Evolutionary conservation across 2,329 filamentous ascomycete genomes (phyloP).

Genomic region (Trichoderma aggressivum): DNA sequence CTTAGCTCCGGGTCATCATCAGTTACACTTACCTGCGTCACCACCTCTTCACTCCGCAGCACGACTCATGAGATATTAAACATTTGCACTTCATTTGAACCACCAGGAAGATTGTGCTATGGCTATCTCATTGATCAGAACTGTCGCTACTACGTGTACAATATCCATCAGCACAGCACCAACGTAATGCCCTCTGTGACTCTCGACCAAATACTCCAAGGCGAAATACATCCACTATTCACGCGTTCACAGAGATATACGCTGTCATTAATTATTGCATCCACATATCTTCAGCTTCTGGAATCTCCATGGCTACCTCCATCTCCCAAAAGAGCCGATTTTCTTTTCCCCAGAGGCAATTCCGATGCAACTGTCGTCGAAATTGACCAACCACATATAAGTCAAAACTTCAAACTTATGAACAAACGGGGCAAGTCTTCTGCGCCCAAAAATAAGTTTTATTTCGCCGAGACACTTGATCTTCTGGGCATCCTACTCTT

Average conservation of each 20-base stretch:
- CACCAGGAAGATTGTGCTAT: neutral
- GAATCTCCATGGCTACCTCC: conserved; percentile 26
- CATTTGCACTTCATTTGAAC: neutral
- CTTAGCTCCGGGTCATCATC: no score
- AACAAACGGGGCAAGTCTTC: neutral
- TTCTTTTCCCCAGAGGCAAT: conserved; percentile 13
- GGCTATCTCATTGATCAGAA: neutral
- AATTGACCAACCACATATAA: neutral
- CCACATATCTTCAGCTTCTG: conserved; percentile 28
- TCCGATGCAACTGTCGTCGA: neutral
- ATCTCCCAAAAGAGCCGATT: conserved; percentile 21
- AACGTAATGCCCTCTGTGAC: neutral
- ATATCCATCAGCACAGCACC: neutral
- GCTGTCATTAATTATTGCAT: conserved; percentile 26
- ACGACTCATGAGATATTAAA: neutral
- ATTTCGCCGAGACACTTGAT: neutral
- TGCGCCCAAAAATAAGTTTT: neutral
- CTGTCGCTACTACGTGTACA: conserved; percentile 4
- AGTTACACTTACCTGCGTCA: no score
- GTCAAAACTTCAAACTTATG: neutral
- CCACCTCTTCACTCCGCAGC: no score
- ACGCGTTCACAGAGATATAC: conserved; percentile 24
- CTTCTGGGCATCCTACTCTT: neutral
- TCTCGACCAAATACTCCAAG: conserved; percentile 9
- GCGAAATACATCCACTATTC: neutral